phyloP scores from a whole-genome alignment of 2,329 filamentous ascomycete species.

The Rugonectria rugulosa region DNA sequence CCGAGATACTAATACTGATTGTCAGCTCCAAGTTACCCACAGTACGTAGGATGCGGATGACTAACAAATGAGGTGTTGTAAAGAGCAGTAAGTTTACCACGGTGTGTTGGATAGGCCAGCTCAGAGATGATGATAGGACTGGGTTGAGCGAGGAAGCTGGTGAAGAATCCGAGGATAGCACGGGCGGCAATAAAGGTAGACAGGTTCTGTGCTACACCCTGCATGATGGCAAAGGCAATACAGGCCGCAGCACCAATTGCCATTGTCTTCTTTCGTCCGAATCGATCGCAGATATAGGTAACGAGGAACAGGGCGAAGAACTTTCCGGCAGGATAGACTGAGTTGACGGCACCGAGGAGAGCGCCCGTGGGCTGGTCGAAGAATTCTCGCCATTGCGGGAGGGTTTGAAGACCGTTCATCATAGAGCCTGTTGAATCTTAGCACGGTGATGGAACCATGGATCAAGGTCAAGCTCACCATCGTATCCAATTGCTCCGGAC shows the following conservation, averaged over 20 bases:
- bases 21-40: not conserved
- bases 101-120: slow-evolving; percentile 23
- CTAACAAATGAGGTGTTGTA: slow-evolving; percentile 39
- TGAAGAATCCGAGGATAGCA: slow-evolving; percentile 40
- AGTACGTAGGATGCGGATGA: not conserved
- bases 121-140: slow-evolving; percentile 39
- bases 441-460: not conserved
- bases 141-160: slow-evolving; percentile 35
- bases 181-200: slow-evolving; percentile 39
- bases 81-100: slow-evolving; percentile 15
- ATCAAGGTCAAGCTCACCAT: slow-evolving; percentile 43
- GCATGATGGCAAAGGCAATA: slow-evolving; percentile 40
- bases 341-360: too few relatives aligned
- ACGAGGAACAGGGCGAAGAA: too few relatives aligned
- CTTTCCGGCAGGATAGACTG: too few relatives aligned
- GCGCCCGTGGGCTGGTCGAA: not conserved
- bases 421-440: not conserved
- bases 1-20: slow-evolving; percentile 24
- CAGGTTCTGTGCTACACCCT: slow-evolving; percentile 35
- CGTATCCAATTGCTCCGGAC: slow-evolving; percentile 52
- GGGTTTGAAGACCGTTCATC: slow-evolving; percentile 5
- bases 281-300: too few relatives aligned
- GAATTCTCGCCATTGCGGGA: not conserved
- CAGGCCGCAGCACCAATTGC: slow-evolving; percentile 12
- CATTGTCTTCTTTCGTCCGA: too few relatives aligned